Evolutionary conservation across 2,329 filamentous ascomycete genomes (phyloP).

Genomic region (Grosmannia huntii): DNA sequence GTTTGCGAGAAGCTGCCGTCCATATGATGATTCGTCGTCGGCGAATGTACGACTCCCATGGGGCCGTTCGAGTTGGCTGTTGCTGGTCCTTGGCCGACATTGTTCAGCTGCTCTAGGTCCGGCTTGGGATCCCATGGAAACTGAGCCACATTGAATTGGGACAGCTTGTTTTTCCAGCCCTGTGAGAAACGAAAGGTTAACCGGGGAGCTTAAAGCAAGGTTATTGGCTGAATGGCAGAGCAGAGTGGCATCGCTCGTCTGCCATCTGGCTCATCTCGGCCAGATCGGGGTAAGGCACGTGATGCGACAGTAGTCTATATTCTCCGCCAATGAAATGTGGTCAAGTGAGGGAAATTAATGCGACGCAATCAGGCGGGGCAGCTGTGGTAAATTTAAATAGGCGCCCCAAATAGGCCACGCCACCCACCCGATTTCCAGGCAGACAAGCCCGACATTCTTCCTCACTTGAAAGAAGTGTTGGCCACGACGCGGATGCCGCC

Average conservation of each 20-base stretch:
- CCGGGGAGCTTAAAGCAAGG: not conserved
- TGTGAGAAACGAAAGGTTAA: constrained; percentile 22
- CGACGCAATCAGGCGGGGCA: constrained; percentile 11
- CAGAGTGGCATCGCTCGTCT: not conserved
- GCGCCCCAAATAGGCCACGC: constrained; percentile 3
- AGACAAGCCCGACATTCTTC: not conserved
- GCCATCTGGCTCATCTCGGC: not conserved
- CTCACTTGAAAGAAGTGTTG: not conserved
- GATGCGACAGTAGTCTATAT: not conserved
- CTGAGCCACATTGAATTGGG: constrained; percentile 67
- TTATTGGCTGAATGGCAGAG: not conserved
- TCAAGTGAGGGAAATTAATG: constrained; percentile 8
- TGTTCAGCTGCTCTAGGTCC: constrained; percentile 34
- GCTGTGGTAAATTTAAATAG: constrained; percentile 12
- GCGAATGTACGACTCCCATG: constrained; percentile 11
- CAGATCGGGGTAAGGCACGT: not conserved
- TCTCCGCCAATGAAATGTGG: not conserved
- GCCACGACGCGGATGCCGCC: not conserved
- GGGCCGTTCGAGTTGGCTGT: not conserved
- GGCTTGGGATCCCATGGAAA: constrained; percentile 95
- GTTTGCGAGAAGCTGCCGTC: constrained; percentile 20
- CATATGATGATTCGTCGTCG: constrained; percentile 5
- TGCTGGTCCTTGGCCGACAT: not conserved
- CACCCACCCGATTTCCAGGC: not conserved
- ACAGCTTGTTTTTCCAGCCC: constrained; percentile 91